Conservation (phyloP, 2,329 filamentous ascomycete species). For the Neofusicoccum ribis region DNA sequence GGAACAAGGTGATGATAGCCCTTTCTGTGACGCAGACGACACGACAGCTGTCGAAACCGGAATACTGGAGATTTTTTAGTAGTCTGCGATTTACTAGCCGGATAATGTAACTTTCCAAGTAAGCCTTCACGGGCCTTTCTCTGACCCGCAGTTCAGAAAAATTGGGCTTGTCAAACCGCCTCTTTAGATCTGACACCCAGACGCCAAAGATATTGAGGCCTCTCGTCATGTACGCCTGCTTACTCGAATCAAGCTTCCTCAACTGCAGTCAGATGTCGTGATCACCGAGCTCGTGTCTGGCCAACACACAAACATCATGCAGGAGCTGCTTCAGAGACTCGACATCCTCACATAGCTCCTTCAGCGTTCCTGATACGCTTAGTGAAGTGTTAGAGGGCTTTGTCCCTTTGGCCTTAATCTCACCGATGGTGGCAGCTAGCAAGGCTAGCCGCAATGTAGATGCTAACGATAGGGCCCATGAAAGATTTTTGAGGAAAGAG, state of each 20-base stretch:
- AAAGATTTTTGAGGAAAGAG: no score
- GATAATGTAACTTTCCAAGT: background rate
- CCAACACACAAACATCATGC: background rate
- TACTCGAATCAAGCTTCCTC: background rate
- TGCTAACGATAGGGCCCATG: background rate
- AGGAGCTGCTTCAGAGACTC: background rate
- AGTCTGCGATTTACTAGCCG: no score
- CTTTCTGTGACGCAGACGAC: no score
- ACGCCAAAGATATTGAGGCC: background rate
- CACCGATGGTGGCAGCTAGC: background rate
- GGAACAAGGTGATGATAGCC: no score
- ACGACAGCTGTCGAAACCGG: no score
- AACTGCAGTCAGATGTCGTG: background rate
- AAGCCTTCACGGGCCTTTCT: background rate
- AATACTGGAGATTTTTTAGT: no score
- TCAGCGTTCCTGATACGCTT: background rate
- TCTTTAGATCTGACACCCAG: background rate
- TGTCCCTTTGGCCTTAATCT: background rate
- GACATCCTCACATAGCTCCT: background rate
- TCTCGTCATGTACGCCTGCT: background rate
- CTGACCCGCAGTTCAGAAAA: background rate
- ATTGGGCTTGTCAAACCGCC: background rate
- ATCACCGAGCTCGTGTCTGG: background rate
- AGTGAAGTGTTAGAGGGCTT: background rate
- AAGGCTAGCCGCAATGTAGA: background rate